Evolutionary conservation across 768 basidiomycete genomes (phyloP).

Genomic region (Brasilioporus rufonigricans): DNA sequence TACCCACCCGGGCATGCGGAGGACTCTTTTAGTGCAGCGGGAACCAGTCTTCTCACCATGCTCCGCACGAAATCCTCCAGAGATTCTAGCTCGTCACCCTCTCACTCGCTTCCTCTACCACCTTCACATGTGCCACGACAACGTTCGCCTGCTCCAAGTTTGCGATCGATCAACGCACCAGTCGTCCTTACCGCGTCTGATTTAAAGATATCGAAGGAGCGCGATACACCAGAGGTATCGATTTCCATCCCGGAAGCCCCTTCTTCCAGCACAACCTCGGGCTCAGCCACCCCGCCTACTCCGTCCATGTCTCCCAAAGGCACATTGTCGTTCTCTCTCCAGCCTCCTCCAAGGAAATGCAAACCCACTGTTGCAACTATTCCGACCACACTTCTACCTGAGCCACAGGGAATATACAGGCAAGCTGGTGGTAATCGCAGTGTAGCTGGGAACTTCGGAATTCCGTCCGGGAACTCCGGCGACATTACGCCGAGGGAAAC

Average conservation of each 20-base stretch:
- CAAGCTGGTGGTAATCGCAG: slow-evolving; percentile 27
- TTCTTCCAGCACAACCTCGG: slow-evolving; percentile 30
- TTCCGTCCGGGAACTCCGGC: slow-evolving; percentile 13
- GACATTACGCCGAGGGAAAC: slow-evolving; percentile 10
- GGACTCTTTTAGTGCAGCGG: slow-evolving; percentile 57
- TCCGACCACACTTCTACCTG: background rate
- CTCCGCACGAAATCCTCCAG: slow-evolving; percentile 40
- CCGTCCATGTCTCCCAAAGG: slow-evolving; percentile 33
- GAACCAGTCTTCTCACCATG: slow-evolving; percentile 54
- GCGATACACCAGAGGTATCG: slow-evolving; percentile 26
- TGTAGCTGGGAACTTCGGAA: slow-evolving; percentile 31
- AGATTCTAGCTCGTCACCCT: slow-evolving; percentile 25
- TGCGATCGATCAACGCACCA: slow-evolving; percentile 23
- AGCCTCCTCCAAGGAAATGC: slow-evolving; percentile 32
- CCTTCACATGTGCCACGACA: slow-evolving; percentile 9
- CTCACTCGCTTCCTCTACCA: slow-evolving; percentile 34
- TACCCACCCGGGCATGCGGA: slow-evolving; percentile 40
- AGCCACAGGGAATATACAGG: slow-evolving; percentile 22
- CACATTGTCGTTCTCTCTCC: slow-evolving; percentile 31
- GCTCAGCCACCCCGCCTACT: slow-evolving; percentile 14
- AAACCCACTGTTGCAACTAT: slow-evolving; percentile 15
- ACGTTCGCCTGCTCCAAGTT: slow-evolving; percentile 26
- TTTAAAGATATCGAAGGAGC: slow-evolving; percentile 39
- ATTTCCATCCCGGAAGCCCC: slow-evolving; percentile 8
- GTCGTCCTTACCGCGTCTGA: slow-evolving; percentile 29